phyloP scores from a whole-genome alignment of 805 yeast species.

The Komagataella pseudopastoris region DNA sequence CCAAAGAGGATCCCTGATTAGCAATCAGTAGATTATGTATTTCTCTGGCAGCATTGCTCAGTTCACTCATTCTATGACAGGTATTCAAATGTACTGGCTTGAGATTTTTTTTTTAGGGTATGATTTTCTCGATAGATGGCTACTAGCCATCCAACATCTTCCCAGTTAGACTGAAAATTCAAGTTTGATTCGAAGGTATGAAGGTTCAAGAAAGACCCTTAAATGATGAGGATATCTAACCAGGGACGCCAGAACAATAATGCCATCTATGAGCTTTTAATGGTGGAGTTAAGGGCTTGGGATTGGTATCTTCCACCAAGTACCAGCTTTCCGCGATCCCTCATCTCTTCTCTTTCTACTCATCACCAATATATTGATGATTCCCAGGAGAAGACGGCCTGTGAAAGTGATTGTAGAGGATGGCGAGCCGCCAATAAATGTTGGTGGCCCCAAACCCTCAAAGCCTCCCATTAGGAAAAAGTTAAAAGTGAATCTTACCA shows the following conservation, averaged over 20 bases:
- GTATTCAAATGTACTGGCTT: background rate
- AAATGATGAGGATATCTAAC: background rate
- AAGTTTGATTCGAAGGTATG: background rate
- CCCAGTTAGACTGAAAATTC: background rate
- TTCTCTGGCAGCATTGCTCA: background rate
- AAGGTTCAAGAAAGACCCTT: background rate
- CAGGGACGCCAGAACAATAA: background rate
- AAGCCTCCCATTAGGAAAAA: background rate
- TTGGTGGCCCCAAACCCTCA: background rate
- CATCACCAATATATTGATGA: background rate
- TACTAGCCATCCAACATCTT: background rate
- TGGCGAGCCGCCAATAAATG: background rate
- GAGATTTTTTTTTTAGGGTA: background rate
- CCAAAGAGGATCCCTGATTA: conserved; percentile 32
- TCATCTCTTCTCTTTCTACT: background rate
- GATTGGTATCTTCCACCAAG: background rate
- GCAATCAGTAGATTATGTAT: conserved; percentile 2
- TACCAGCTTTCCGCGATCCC: background rate
- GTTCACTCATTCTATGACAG: background rate
- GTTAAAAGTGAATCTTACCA: background rate
- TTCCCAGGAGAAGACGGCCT: background rate
- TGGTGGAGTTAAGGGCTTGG: background rate
- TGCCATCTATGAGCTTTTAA: background rate
- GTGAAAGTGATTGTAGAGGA: background rate
- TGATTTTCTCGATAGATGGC: background rate